Evolutionary conservation across 495 filamentous ascomycete genomes (phyloP).

Genomic region (Penicillium paxilli): DNA sequence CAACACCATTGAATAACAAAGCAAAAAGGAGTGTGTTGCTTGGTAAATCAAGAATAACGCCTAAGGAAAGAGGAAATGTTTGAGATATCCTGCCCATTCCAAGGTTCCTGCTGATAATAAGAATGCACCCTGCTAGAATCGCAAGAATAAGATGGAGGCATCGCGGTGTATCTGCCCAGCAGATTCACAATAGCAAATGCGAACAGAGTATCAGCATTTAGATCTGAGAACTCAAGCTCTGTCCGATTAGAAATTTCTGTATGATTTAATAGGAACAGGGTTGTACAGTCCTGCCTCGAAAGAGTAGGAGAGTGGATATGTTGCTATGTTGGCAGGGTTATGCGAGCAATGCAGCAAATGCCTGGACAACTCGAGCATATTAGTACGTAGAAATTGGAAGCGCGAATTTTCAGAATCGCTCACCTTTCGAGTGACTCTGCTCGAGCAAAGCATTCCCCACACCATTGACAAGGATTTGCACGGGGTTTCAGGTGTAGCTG

Average conservation of each 20-base stretch:
- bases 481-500: constrained; percentile 15
- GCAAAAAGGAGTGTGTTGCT: not conserved
- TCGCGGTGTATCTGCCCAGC: not conserved
- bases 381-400: not conserved
- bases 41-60: not conserved
- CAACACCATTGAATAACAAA: not conserved
- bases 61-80: not conserved
- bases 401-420: not conserved
- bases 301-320: not conserved
- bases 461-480: constrained; percentile 16
- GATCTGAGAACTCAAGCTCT: not conserved
- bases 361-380: constrained; percentile 1
- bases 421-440: constrained; percentile 13
- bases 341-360: constrained; percentile 6
- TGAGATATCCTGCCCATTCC: not conserved
- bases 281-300: not conserved
- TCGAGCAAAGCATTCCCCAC: constrained; percentile 7
- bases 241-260: not conserved
- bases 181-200: not conserved
- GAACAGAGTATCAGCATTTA: not conserved
- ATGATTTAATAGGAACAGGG: not conserved
- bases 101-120: too few species aligned
- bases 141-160: not conserved
- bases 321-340: not conserved
- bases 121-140: not conserved